These are phyloP conservation scores for Penicillium freii DNA, from an alignment of 2,329 filamentous ascomycete species.

Conservation along the genomic window DNA sequence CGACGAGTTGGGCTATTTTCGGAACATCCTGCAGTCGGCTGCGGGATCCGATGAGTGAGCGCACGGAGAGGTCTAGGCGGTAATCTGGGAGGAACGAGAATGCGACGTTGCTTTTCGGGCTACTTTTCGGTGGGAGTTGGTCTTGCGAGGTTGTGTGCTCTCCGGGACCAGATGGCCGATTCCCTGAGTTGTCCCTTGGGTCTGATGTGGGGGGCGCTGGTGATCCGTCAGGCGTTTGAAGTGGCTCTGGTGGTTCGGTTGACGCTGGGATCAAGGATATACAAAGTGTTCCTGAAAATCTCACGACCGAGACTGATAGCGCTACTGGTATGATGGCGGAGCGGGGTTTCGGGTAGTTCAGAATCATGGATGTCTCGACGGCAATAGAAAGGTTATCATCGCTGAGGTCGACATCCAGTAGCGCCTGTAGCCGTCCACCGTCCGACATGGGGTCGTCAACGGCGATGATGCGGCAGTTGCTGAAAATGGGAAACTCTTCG, in stretches of 20 bases:
- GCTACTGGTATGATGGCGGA: slow-evolving; percentile 90
- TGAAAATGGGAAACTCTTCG: slow-evolving; percentile 98
- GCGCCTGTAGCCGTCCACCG: slow-evolving; percentile 79
- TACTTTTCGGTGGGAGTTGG: slow-evolving; percentile 43
- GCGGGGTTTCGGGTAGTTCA: slow-evolving; percentile 90
- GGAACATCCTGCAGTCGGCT: slow-evolving; percentile 64
- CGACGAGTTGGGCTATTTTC: slow-evolving; percentile 65
- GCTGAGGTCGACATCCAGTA: slow-evolving; percentile 95
- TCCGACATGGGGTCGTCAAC: slow-evolving; percentile 59
- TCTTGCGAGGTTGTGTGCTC: slow-evolving; percentile 12
- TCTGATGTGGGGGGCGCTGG: slow-evolving; percentile 28
- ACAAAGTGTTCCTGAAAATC: slow-evolving; percentile 91
- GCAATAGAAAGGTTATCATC: slow-evolving; percentile 89
- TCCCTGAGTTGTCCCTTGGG: neutral
- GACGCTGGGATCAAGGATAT: slow-evolving; percentile 83
- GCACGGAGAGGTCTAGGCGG: slow-evolving; percentile 63
- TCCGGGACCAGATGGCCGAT: slow-evolving; percentile 7
- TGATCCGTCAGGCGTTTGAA: slow-evolving; percentile 37
- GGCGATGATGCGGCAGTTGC: slow-evolving; percentile 93
- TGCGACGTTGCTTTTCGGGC: slow-evolving; percentile 77
- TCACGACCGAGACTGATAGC: slow-evolving; percentile 82
- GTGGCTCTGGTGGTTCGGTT: slow-evolving; percentile 34
- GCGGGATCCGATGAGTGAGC: slow-evolving; percentile 62
- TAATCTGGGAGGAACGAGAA: slow-evolving; percentile 78
- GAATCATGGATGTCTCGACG: slow-evolving; percentile 85